Conservation (phyloP, 805 yeast genomes). For the Ogataea haglerorum region DNA sequence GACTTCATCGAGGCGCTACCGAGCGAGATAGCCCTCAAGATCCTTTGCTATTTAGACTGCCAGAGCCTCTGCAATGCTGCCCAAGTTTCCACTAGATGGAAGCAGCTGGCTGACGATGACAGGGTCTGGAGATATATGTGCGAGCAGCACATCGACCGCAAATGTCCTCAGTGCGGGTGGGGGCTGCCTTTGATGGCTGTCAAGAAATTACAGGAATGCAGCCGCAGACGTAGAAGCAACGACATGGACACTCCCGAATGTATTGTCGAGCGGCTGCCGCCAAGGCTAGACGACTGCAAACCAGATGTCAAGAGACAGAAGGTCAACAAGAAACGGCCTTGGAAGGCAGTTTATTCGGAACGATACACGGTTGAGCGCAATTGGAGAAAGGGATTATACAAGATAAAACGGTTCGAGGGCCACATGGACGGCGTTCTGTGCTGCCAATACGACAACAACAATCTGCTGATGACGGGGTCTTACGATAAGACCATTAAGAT, state of each 20-base stretch:
- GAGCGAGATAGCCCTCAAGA: constrained; percentile 76
- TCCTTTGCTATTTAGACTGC: constrained; percentile 87
- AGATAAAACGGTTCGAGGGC: constrained; percentile 63
- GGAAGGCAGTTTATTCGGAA: constrained; percentile 94
- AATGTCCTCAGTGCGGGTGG: constrained; percentile 99
- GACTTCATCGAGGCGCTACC: constrained; percentile 88
- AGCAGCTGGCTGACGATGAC: constrained; percentile 88
- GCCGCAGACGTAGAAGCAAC: constrained; percentile 25
- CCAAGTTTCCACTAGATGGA: constrained; percentile 87
- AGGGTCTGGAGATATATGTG: constrained; percentile 98
- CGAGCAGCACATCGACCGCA: constrained; percentile 95
- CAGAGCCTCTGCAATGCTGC: constrained; percentile 92
- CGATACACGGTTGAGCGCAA: constrained; percentile 87
- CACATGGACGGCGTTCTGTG: constrained; percentile 89
- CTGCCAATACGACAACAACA: constrained; percentile 76
- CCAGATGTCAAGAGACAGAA: constrained; percentile 11
- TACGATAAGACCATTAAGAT: constrained; percentile 86
- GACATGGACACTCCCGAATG: constrained; percentile 19
- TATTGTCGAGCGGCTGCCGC: constrained; percentile 21
- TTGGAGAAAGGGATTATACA: constrained; percentile 84
- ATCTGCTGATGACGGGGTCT: constrained; percentile 81
- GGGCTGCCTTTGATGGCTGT: constrained; percentile 93
- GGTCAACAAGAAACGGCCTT: constrained; percentile 62
- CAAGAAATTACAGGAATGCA: constrained; percentile 45
- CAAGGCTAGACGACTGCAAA: constrained; percentile 22